Percentiles rank a stretch among this genome's conserved stretches.
Evolutionary conservation across 1,284 basidiomycete genomes (phyloP).

Genomic region (Boletellus sp.): DNA sequence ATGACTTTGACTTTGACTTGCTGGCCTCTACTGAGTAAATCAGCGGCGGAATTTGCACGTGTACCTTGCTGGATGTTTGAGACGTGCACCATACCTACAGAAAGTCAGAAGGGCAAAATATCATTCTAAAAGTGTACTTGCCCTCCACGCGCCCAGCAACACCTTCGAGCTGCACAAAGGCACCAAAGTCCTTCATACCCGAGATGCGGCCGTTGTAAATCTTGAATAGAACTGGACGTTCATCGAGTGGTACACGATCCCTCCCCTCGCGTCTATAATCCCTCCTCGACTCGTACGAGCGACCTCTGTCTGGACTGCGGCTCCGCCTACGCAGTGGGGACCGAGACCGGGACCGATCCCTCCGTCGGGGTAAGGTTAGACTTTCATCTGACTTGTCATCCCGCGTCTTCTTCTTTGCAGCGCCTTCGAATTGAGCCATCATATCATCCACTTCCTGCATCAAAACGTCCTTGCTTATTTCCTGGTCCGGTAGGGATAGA

Average conservation of each 20-base stretch:
- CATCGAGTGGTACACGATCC: constrained; percentile 58
- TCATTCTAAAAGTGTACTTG: constrained; percentile 29
- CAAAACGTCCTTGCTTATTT: constrained; percentile 63
- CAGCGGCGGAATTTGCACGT: constrained; percentile 83
- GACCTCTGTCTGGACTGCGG: constrained; percentile 52
- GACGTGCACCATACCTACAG: constrained; percentile 90
- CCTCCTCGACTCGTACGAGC: constrained; percentile 44
- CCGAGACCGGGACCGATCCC: constrained; percentile 43
- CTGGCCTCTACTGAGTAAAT: constrained; percentile 83
- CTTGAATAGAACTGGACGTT: constrained; percentile 88
- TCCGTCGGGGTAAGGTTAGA: constrained; percentile 56
- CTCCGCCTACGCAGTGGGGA: constrained; percentile 49
- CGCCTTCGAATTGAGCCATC: constrained; percentile 73
- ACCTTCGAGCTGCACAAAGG: constrained; percentile 89
- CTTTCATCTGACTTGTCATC: constrained; percentile 46
- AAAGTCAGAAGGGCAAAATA: constrained; percentile 6
- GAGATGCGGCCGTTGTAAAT: constrained; percentile 89
- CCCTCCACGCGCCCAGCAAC: constrained; percentile 85
- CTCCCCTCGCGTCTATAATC: constrained; percentile 38
- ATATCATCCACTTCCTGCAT: constrained; percentile 84
- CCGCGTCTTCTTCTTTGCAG: constrained; percentile 58
- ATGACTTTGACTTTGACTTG: constrained; percentile 94
- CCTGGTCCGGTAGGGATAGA: constrained; percentile 80
- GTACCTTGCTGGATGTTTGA: constrained; percentile 84
- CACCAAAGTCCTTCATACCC: constrained; percentile 92